Conservation (phyloP, 768 basidiomycete species). For the Gymnopilus dilepis region DNA sequence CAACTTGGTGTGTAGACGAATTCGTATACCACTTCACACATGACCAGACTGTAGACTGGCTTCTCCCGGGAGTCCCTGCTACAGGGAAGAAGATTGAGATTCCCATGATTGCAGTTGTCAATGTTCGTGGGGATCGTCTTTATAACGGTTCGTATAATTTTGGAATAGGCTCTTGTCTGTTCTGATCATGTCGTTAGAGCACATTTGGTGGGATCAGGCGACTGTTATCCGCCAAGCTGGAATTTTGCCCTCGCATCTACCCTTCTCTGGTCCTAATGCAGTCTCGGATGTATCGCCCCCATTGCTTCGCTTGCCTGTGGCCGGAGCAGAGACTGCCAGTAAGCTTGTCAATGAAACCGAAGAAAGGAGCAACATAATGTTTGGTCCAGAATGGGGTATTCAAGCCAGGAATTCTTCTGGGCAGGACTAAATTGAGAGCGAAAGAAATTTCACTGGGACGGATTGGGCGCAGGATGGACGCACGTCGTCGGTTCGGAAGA, state of each 20-base stretch:
- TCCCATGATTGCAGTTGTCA: slow-evolving; percentile 62
- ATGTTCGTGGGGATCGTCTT: slow-evolving; percentile 47
- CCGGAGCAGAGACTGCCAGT: slow-evolving; percentile 40
- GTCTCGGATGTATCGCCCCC: background rate
- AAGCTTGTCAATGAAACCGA: slow-evolving; percentile 43
- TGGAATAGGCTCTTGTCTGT: background rate
- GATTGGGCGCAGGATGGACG: background rate
- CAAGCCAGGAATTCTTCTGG: background rate
- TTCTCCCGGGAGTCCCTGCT: slow-evolving; percentile 58
- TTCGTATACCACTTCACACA: slow-evolving; percentile 55
- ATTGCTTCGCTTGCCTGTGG: slow-evolving; percentile 40
- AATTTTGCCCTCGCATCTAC: slow-evolving; percentile 39
- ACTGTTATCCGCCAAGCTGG: slow-evolving; percentile 43
- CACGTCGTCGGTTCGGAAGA: background rate
- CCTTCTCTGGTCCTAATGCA: slow-evolving; percentile 30
- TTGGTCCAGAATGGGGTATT: slow-evolving; percentile 37
- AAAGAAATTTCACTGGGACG: no score
- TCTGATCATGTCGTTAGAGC: slow-evolving; percentile 33
- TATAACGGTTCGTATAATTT: slow-evolving; percentile 35
- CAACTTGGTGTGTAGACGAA: slow-evolving; percentile 42
- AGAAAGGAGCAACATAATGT: slow-evolving; percentile 44
- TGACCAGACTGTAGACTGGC: slow-evolving; percentile 48
- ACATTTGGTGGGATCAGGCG: slow-evolving; percentile 53
- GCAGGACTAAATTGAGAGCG: background rate
- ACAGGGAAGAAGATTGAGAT: slow-evolving; percentile 53